A percentile compares a stretch with the other conserved stretches of the same genome.
phyloP scores from a whole-genome alignment of 768 basidiomycete genomes.

The Ephemerocybe angulata region DNA sequence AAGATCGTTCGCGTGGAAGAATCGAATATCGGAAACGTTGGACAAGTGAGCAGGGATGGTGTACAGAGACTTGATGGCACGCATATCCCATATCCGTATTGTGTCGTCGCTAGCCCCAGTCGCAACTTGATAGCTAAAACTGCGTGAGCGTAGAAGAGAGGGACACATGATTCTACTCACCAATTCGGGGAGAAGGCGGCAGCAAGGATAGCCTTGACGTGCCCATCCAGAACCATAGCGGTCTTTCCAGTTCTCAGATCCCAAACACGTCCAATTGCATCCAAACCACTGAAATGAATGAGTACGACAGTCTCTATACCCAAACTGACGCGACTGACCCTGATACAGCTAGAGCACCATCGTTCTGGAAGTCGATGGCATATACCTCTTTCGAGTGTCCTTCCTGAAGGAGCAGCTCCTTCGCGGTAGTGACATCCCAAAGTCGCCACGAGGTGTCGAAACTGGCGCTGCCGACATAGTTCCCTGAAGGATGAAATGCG shows the following conservation, averaged over 20 bases:
- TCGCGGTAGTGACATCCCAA: constrained; percentile 85
- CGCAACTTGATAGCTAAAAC: constrained; percentile 86
- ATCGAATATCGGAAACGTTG: constrained; percentile 92
- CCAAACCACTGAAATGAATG: constrained; percentile 66
- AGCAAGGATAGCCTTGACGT: constrained; percentile 87
- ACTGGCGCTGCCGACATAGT: constrained; percentile 90
- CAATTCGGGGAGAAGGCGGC: constrained; percentile 95
- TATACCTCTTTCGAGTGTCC: constrained; percentile 98
- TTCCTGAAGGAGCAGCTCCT: constrained; percentile 87
- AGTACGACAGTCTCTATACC: not conserved
- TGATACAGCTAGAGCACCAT: constrained; percentile 89
- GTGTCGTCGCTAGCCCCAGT: constrained; percentile 97
- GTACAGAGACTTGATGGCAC: constrained; percentile 86
- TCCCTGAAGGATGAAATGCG: constrained; percentile 93
- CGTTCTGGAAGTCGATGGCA: constrained; percentile 91
- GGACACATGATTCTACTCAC: constrained; percentile 32
- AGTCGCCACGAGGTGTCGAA: constrained; percentile 97
- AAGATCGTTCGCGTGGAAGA: constrained; percentile 71
- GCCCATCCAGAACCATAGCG: constrained; percentile 97
- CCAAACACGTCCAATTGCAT: constrained; percentile 97
- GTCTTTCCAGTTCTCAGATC: constrained; percentile 93
- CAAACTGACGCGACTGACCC: constrained; percentile 55
- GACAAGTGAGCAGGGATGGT: constrained; percentile 96
- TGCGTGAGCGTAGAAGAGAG: constrained; percentile 6
- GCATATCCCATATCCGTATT: constrained; percentile 97